Base-by-base conservation (phyloP, 345 rosid species). In the Gossypium herbaceum region DNA sequence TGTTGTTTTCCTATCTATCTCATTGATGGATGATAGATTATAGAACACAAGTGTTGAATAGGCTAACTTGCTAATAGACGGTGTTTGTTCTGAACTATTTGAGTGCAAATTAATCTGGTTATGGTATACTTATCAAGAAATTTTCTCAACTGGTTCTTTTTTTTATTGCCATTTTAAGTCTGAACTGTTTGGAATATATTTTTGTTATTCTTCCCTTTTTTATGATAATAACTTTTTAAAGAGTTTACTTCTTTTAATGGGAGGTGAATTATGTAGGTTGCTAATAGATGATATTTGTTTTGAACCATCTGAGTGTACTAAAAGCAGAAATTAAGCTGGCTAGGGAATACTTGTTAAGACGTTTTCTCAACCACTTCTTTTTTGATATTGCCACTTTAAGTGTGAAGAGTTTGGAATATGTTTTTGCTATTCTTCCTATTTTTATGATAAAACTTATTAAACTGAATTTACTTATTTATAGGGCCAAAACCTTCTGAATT, bases 401-500 rank as follows among this genome's bases (percentile, higher is more conserved):
- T 11, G 27, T 45, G 3, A 51, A 61, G 17, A 29, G 22, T 13
- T 27, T 16, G 9, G 39, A 48, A 25, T 51, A 39, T 29, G 39
- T 62, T 51, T 13, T 27, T 60, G 20, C 41, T 62, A 5, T 73
- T 22, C 44, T 44, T 66, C 20, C 58, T 19, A 64, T 58, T 65
- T 71, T 48, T 73, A 58, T 29, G 29, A 47, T 71, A 39, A 57
- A 63, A 54, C 52, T 72, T 74, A 72, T 19, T 62, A 77, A 64
- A 56, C 77, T 62, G 71, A n/a, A 65, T 62, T 74, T 72, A 67
- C 70, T 77, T 54, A 12, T 63, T 64, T 54, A 9, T 83, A 94
- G 98, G 97, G 80, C 86, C 77, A 54, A 94, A 89, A 72, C 92
- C 98, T 68, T 84, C 92, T 64, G 87, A 91, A 60, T 78, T 94